phyloP scores from a whole-genome alignment of 2,329 filamentous ascomycete genomes.

The Pseudogymnoascus verrucosus region DNA sequence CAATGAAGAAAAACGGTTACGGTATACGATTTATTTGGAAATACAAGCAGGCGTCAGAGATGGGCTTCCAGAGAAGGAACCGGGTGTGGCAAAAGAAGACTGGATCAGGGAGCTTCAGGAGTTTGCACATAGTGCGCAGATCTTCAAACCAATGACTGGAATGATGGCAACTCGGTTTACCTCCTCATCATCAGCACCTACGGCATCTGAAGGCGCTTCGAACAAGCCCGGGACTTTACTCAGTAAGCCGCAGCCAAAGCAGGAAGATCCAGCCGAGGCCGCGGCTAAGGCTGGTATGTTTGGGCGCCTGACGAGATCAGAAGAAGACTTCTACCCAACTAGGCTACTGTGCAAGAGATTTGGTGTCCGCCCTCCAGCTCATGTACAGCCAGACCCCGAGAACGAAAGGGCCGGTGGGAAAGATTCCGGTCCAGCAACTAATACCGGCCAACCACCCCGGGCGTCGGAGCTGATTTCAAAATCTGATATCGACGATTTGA shows the following conservation, averaged over 20 bases:
- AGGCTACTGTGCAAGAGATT: slow-evolving; percentile 90
- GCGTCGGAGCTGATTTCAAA: slow-evolving; percentile 43
- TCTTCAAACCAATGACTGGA: slow-evolving; percentile 88
- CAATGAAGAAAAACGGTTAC: slow-evolving; percentile 66
- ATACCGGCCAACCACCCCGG: slow-evolving; percentile 21
- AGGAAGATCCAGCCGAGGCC: slow-evolving; percentile 70
- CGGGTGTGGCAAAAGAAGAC: slow-evolving; percentile 52
- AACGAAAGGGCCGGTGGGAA: slow-evolving; percentile 21
- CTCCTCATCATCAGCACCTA: slow-evolving; percentile 47
- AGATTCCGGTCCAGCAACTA: neutral
- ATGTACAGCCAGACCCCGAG: slow-evolving; percentile 49
- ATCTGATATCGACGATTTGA: slow-evolving; percentile 46
- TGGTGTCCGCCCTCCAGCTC: slow-evolving; percentile 69
- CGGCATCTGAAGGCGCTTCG: slow-evolving; percentile 31
- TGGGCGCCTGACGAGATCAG: slow-evolving; percentile 72
- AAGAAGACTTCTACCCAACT: slow-evolving; percentile 67
- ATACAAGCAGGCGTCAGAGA: slow-evolving; percentile 57
- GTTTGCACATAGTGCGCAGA: slow-evolving; percentile 60
- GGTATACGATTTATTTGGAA: slow-evolving; percentile 78
- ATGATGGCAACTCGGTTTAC: slow-evolving; percentile 93
- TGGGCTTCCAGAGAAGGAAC: slow-evolving; percentile 44
- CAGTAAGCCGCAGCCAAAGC: slow-evolving; percentile 44
- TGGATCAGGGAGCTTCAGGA: slow-evolving; percentile 74
- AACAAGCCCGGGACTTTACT: slow-evolving; percentile 34
- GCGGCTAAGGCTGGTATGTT: slow-evolving; percentile 91